Percentiles rank a stretch among this genome's conserved stretches.
Evolutionary conservation across 345 rosid genomes (phyloP).

Genomic region (Aegle marmelos): DNA sequence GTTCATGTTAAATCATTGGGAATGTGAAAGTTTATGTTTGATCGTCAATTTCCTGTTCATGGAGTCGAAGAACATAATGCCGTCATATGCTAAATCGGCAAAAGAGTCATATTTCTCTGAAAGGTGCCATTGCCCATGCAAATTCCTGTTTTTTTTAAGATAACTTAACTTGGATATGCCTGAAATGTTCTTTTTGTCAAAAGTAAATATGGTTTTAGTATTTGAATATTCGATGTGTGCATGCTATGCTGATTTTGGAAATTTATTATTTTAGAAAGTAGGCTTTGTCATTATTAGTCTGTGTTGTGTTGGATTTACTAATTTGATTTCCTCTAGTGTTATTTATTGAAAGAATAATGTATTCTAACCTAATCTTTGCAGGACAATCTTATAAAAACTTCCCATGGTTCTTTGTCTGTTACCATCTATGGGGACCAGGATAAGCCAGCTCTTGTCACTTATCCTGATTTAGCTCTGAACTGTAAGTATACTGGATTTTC

Average conservation of each 20-base stretch:
- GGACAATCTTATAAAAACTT: conserved; percentile 74
- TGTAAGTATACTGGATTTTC: conserved; percentile 39
- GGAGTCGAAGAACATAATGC: neutral
- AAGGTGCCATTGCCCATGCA: conserved; percentile 19
- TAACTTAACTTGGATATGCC: conserved; percentile 23
- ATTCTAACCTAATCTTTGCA: conserved; percentile 30
- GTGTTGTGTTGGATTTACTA: neutral
- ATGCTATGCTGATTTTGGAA: neutral
- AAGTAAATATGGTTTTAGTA: too few relatives aligned
- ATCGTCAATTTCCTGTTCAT: neutral
- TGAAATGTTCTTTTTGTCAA: conserved; percentile 1
- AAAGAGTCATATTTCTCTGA: neutral
- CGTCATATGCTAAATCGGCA: conserved; percentile 6
- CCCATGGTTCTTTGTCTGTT: conserved; percentile 64
- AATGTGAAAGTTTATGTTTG: neutral
- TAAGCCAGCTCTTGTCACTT: conserved; percentile 91
- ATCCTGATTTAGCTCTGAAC: conserved; percentile 89
- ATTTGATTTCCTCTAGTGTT: conserved; percentile 12
- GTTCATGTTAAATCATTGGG: neutral
- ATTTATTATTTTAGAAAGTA: neutral
- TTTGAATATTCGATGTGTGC: neutral
- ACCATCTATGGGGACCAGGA: conserved; percentile 89
- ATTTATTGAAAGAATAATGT: conserved; percentile 18
- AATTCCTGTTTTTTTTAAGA: neutral
- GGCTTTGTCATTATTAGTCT: neutral